phyloP scores from a whole-genome alignment of 345 rosid genomes.

The Populus nigra region DNA sequence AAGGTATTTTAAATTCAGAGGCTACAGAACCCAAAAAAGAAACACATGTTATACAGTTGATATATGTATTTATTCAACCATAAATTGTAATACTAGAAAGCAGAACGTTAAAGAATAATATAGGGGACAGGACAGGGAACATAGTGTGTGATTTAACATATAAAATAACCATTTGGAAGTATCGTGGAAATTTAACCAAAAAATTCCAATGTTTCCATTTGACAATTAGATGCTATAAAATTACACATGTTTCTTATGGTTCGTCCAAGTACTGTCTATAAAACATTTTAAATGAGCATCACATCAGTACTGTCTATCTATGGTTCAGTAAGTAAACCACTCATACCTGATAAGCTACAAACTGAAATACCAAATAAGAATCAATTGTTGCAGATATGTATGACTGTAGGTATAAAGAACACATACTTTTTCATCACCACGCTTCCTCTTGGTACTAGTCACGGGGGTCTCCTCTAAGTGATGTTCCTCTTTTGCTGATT shows the following conservation, averaged over 20 bases:
- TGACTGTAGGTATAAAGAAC: background rate
- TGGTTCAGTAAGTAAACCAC: background rate
- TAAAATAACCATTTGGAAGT: too few species aligned
- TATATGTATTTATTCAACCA: background rate
- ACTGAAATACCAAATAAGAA: background rate
- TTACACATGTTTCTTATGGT: too few species aligned
- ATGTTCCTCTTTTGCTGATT: slow-evolving; percentile 45
- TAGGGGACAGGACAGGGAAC: background rate
- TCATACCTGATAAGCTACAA: background rate
- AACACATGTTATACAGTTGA: background rate
- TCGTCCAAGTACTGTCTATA: too few species aligned
- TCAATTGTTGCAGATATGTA: background rate
- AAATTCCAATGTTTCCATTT: too few species aligned
- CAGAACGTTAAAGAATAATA: background rate
- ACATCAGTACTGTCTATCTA: background rate
- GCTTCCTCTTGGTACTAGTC: slow-evolving; percentile 59
- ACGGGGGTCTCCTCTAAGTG: slow-evolving; percentile 55
- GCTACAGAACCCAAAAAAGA: background rate
- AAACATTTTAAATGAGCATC: background rate
- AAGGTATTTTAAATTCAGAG: background rate
- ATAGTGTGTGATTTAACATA: too few species aligned
- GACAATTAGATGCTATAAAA: too few species aligned
- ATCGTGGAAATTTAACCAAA: too few species aligned
- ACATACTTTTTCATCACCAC: slow-evolving; percentile 57
- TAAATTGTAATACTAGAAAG: background rate